phyloP scores from a whole-genome alignment of 208 protist species.

The Angomonas ambiguus region DNA sequence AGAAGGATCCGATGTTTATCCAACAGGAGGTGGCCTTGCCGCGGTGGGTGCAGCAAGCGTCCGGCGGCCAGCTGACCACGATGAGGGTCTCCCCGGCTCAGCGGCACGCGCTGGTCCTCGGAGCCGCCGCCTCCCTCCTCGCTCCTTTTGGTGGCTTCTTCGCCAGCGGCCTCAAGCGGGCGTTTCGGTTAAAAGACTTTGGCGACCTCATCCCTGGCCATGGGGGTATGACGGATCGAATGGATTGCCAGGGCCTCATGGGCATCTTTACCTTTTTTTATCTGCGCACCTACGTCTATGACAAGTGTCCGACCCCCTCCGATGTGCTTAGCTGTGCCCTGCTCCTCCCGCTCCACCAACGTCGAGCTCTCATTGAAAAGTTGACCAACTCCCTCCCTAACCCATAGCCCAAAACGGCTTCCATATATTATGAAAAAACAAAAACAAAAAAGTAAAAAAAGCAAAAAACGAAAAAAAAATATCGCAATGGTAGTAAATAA shows the following conservation, averaged over 20 bases:
- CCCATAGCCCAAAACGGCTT: too few species aligned
- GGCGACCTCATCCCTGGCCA: constrained; percentile 97
- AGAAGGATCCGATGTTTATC: constrained; percentile 68
- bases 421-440: constrained; percentile 19
- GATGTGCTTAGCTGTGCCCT: constrained; percentile 54
- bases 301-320: constrained; percentile 37
- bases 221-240: constrained; percentile 97
- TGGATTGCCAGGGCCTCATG: constrained; percentile 98
- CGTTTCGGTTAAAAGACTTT: constrained; percentile 98
- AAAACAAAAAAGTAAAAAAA: constrained; percentile 5
- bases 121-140: constrained; percentile 94
- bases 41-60: constrained; percentile 45
- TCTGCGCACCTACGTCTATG: constrained; percentile 69
- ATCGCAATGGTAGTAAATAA: neutral
- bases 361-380: constrained; percentile 33
- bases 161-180: constrained; percentile 96
- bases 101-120: constrained; percentile 92
- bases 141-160: constrained; percentile 99
- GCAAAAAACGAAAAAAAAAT: constrained; percentile 8
- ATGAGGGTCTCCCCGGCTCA: constrained; percentile 78
- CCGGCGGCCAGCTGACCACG: constrained; percentile 30
- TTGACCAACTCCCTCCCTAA: constrained; percentile 29
- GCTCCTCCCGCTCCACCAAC: constrained; percentile 26
- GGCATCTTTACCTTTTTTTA: constrained; percentile 90
- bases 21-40: constrained; percentile 56